These are phyloP conservation scores for Delonix regia DNA, from an alignment of 306 rosid genomes.

Conservation along the genomic window DNA sequence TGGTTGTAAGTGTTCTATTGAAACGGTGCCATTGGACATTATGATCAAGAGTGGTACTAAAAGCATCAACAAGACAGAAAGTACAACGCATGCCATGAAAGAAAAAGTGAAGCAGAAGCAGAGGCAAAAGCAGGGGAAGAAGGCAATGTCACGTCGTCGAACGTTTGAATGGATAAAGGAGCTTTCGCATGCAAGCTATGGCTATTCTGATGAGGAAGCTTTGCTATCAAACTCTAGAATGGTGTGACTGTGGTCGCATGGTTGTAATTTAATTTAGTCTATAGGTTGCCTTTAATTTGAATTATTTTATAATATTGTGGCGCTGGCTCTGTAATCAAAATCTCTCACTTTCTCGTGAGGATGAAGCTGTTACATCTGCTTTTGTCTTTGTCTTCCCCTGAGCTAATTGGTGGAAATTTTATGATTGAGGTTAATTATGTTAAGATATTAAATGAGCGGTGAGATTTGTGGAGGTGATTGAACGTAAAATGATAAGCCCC, in stretches of 20 bases:
- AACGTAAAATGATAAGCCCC: conserved; percentile 34
- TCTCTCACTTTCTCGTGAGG: conserved; percentile 39
- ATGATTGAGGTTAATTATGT: conserved; percentile 30
- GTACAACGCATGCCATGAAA: conserved; percentile 50
- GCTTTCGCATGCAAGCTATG: conserved; percentile 62
- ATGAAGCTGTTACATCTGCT: conserved; percentile 17
- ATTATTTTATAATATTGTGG: conserved; percentile 40
- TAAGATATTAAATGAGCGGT: neutral
- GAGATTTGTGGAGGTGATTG: conserved; percentile 44
- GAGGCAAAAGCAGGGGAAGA: conserved; percentile 56
- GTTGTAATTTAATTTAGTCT: conserved; percentile 19
- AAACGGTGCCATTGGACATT: conserved; percentile 46
- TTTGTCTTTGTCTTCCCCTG: neutral
- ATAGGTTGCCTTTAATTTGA: conserved; percentile 46
- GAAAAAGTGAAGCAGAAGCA: conserved; percentile 59
- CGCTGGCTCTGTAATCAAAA: conserved; percentile 44
- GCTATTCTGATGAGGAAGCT: conserved; percentile 37
- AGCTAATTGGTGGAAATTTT: conserved; percentile 13
- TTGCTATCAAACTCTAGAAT: conserved; percentile 38
- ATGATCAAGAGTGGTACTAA: conserved; percentile 41
- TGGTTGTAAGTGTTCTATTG: conserved; percentile 72
- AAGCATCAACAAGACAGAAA: conserved; percentile 38
- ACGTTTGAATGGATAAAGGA: conserved; percentile 77
- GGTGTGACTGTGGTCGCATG: neutral
- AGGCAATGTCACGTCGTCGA: conserved; percentile 73